Evolutionary conservation across 108 stramenopile species (phyloP), one percentile per base, ranked within the genome.

Genomic region (Nitzschia putrida): DNA sequence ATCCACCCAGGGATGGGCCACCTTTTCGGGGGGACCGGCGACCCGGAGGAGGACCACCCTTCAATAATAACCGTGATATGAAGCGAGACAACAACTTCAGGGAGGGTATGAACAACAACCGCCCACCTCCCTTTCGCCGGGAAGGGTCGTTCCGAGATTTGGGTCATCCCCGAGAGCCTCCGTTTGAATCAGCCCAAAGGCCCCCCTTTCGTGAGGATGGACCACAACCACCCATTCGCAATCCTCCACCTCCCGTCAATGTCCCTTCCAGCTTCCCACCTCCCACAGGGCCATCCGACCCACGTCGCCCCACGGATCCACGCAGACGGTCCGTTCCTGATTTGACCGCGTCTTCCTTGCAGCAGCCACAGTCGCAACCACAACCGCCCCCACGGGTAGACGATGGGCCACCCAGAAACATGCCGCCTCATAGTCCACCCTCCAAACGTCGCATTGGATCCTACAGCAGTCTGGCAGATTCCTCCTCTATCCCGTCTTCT

Each of bases 401-500:
- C 49, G 29, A 44, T 13, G 25, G 50, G 12, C 50, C 29, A 18
- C 65, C 65, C 26, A 51, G 65, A 38, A 51, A 26, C 25, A 38
- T 24, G 44, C 42, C 52, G 2, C 16, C 21, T 53, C 71, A 61
- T 6, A 54, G 58, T 43, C 58, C 71, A 21, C 57, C 53, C 10
- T 29, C 57, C 13, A 21, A 49, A 8, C 74, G 74, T n/a, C 67
- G 74, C 18, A 14, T 69, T 40, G 22, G 49, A 18, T 80, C 79
- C 11, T 80, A 74, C 41, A 80, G 79, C 64, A 80, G 79, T 45
- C 68, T 74, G 22, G 73, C 73, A 18, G 72, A 79, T 22, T 23
- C 13, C 25, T 64, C 67, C 9, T 40, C 66, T 6, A 39, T 57
- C 8, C 71, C 43, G 43, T 61, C 71, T 0, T 42, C 57, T 11